phyloP scores from a whole-genome alignment of 495 filamentous ascomycete genomes.

The Immersiella caudata region DNA sequence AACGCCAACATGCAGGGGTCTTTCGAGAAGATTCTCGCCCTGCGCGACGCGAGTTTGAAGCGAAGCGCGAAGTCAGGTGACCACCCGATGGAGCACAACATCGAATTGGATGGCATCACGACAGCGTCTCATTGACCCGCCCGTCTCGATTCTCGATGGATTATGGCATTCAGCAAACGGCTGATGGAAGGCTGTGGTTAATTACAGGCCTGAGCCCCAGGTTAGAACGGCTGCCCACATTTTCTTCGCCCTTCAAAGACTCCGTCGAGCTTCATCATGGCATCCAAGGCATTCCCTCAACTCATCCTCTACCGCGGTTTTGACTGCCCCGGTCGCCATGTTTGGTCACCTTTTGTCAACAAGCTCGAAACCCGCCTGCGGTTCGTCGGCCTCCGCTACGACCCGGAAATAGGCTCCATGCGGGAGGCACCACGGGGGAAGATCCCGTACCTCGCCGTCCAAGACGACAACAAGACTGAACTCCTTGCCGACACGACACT shows the following conservation, averaged over 20 bases:
- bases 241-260: neutral
- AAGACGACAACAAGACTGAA: conserved; percentile 17
- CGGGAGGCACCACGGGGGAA: conserved; percentile 57
- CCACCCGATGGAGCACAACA: neutral
- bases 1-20: neutral
- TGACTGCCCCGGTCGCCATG: conserved; percentile 42
- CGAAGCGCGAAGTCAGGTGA: conserved; percentile 12
- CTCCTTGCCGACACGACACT: conserved; percentile 54
- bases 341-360: conserved; percentile 67
- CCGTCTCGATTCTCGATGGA: too few species aligned
- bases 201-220: neutral
- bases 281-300: conserved; percentile 9
- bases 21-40: conserved; percentile 15
- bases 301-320: conserved; percentile 61
- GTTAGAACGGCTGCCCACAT: neutral
- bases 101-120: neutral
- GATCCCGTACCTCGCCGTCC: conserved; percentile 58
- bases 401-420: conserved; percentile 45
- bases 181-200: neutral
- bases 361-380: conserved; percentile 68
- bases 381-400: conserved; percentile 54
- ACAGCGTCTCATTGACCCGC: too few species aligned
- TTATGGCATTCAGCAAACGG: neutral
- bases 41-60: conserved; percentile 5
- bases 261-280: neutral